Evolutionary conservation across 2,329 filamentous ascomycete genomes (phyloP).

Genomic region (Lachnellula arida): DNA sequence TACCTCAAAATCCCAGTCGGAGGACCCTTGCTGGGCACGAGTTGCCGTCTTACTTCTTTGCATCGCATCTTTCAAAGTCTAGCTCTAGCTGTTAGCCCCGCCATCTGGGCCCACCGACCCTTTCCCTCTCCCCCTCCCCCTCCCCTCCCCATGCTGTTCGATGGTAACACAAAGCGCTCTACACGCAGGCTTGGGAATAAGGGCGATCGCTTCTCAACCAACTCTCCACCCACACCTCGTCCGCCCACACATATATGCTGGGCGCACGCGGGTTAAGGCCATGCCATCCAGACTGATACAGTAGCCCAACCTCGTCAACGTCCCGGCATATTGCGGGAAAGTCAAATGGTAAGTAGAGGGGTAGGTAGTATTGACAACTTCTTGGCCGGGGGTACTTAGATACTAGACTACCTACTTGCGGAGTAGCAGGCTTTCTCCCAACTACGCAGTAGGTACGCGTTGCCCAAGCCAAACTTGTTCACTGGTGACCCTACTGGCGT

Average conservation of each 20-base stretch:
- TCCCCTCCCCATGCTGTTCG: not conserved
- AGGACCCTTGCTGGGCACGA: constrained; percentile 1
- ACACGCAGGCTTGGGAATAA: constrained; percentile 14
- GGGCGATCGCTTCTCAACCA: constrained; percentile 11
- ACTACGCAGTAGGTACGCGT: not conserved
- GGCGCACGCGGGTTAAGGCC: not conserved
- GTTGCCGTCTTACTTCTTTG: not conserved
- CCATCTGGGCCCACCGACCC: not conserved
- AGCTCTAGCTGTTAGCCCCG: not conserved
- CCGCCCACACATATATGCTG: not conserved
- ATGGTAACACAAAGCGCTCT: constrained; percentile 13
- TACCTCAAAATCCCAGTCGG: not conserved
- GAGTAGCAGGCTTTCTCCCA: not conserved
- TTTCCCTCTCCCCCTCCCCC: not conserved
- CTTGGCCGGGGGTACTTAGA: too few species aligned
- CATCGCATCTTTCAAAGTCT: too few species aligned
- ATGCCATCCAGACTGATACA: not conserved
- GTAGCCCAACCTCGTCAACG: too few species aligned
- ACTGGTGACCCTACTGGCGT: not conserved
- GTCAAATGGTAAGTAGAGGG: not conserved
- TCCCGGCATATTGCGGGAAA: too few species aligned
- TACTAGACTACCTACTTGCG: not conserved
- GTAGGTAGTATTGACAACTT: too few species aligned
- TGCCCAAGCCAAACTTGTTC: too few species aligned
- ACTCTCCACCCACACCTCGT: constrained; percentile 11